phyloP scores from a whole-genome alignment of 2,329 filamentous ascomycete species.

The Coleophoma cylindrospora region DNA sequence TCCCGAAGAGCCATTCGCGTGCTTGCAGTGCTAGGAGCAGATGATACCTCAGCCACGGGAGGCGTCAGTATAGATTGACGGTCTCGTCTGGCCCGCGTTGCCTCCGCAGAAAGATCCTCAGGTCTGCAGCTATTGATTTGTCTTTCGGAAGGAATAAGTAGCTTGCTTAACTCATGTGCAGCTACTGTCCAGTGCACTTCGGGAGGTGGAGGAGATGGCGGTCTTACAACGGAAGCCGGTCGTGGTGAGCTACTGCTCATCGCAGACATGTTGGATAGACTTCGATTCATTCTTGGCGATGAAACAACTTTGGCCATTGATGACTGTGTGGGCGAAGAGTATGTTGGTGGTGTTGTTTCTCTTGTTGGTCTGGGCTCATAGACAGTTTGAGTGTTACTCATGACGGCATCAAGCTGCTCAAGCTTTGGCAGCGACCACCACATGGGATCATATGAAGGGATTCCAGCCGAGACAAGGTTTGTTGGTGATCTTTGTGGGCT shows the following conservation, averaged over 20 bases:
- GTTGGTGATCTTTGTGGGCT: constrained; percentile 10
- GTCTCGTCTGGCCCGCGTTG: constrained; percentile 58
- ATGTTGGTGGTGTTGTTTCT: constrained; percentile 59
- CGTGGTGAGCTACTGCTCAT: constrained; percentile 31
- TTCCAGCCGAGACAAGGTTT: constrained; percentile 5
- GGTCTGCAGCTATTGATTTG: constrained; percentile 71
- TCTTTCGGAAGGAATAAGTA: constrained; percentile 73
- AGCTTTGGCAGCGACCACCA: constrained; percentile 69
- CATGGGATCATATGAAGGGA: constrained; percentile 53
- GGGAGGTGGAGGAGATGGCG: constrained; percentile 65
- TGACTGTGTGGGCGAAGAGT: constrained; percentile 82
- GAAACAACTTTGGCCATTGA: constrained; percentile 77
- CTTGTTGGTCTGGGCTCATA: constrained; percentile 49
- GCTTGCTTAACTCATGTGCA: constrained; percentile 74
- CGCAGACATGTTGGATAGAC: constrained; percentile 47
- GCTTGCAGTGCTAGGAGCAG: constrained; percentile 27
- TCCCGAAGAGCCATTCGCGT: constrained; percentile 71
- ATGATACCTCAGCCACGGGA: constrained; percentile 24
- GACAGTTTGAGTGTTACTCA: constrained; percentile 44
- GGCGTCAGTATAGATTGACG: constrained; percentile 49
- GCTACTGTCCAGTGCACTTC: constrained; percentile 83
- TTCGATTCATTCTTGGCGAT: constrained; percentile 60
- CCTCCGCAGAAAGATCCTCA: constrained; percentile 73
- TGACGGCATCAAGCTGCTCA: constrained; percentile 61
- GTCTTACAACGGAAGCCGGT: constrained; percentile 35